Evolutionary conservation across 805 yeast genomes (phyloP), one percentile per base, ranked within the genome.

Genomic region (Helenozyma rhizophorensis): DNA sequence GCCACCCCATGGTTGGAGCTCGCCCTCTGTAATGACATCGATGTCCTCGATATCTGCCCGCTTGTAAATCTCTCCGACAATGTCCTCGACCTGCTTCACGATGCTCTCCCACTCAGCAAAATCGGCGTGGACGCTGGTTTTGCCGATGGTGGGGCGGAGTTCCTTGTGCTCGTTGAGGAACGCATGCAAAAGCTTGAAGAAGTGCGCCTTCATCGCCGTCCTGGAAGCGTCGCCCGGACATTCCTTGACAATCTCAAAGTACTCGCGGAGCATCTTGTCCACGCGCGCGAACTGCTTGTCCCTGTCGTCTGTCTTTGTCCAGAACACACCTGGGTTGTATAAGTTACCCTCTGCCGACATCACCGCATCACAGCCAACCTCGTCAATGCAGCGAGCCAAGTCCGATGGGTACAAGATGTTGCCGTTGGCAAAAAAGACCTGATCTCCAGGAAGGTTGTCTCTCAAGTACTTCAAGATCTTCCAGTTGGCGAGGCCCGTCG

Each of bases 311-410:
- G 60, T 49, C 28, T 60, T 56, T 2, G 73, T 62, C 80, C 79
- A 74, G 55, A 93, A 90, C 1, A 89, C 78, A 6, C 95, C 97
- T 1, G 99, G 99, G 50, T 93, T 93, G 60, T 80, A 84, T 22
- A 93, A 64, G 51, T 88, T 88, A 1, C 96, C 96, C 58, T 93
- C 99, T 1, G 98, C 98, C 25, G 94, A 80, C 98, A 93, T 93
- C 12, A 93, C 93, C 0, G 88, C 96, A 60, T 93, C 97, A 43
- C 93, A 83, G 1, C 62, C 64, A 4, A 86, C 76, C 7, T 64
- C 71, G 2, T 68, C 69, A 27, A 77, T 54, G 54, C 96, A 83
- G 40, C 93, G 69, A 1, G 69, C 68, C 15, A 90, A 65, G 54
- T 93, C 97, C 26, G 80, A 83, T 0, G 95, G 85, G 50, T 93